Evolutionary conservation across 352 stramenopile species (phyloP), one percentile per base, ranked within the genome.

Genomic region (Plasmopara muralis): DNA sequence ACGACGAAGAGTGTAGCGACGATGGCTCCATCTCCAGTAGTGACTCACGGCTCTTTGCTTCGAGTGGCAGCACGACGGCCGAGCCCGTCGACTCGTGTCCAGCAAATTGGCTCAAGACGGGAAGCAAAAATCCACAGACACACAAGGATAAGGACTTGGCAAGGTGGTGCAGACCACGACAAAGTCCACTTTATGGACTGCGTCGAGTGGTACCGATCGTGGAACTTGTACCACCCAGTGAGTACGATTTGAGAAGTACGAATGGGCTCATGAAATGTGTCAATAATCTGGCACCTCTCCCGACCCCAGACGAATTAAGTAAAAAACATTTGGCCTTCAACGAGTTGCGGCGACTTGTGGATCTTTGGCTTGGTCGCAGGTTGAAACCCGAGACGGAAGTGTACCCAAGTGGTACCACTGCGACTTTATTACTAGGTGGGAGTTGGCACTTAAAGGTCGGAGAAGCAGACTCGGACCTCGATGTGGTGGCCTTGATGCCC

Each of bases 371-470:
- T 37, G 55, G 55, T 2, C 40, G 38, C 15, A 60, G 72, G 16
- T 30, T 43, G 9, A 6, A 41, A 20, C 39, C 37, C 18, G 28
- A 58, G 16, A 47, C 18, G 6, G 52, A 56, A 33, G 16, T 6
- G 9, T 54, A 56, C n/a, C 53, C 60, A 31, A 25, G 58, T 48
- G 8, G 57, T 61, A 25, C 20, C 16, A 83, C 78, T 0, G 76
- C 77, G 18, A 85, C 77, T 6, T 53, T 94, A 52, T 57, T 91
- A 14, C 48, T 92, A 9, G 83, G 83, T 6, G 83, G 83, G 4
- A 92, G 81, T 39, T 91, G 77, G 79, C 74, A 94, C 46, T 61
- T 92, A 14, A 90, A 91, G 43, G 81, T 91, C 14, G 83, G 83
- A 8, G 60, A 75, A 45, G 65, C 56, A 13, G 81, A 91, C 51